These are phyloP conservation scores for Macaranga tanarius DNA, from an alignment of 441 rosid genomes.

Conservation along the genomic window DNA sequence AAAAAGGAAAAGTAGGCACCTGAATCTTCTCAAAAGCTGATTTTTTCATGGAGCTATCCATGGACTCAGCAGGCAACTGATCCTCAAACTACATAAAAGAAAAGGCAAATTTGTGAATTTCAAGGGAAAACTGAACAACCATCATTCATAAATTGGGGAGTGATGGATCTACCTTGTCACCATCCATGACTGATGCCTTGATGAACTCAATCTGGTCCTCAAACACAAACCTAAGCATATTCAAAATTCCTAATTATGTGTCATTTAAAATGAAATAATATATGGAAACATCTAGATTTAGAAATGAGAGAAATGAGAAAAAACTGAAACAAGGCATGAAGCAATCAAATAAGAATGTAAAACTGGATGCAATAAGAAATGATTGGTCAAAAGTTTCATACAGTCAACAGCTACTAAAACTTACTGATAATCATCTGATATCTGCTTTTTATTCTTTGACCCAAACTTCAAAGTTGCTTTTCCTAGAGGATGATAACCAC, in stretches of 20 bases:
- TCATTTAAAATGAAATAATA: neutral
- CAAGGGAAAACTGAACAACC: constrained; percentile 10
- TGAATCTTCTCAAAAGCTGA: constrained; percentile 80
- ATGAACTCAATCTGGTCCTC: constrained; percentile 89
- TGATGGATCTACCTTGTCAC: constrained; percentile 61
- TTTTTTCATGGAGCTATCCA: constrained; percentile 47
- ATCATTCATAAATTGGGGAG: constrained; percentile 13
- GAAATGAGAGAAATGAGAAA: neutral
- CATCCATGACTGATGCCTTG: constrained; percentile 76
- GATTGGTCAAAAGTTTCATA: neutral
- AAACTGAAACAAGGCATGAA: neutral
- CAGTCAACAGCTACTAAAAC: constrained; percentile 23
- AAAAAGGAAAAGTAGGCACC: constrained; percentile 35
- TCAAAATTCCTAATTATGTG: neutral
- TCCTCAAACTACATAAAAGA: constrained; percentile 52
- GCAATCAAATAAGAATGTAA: neutral
- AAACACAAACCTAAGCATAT: constrained; percentile 63
- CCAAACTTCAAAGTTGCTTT: constrained; percentile 83
- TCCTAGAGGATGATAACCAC: constrained; percentile 45
- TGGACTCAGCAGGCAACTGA: constrained; percentile 38
- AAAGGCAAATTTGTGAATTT: constrained; percentile 19
- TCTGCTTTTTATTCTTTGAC: constrained; percentile 70
- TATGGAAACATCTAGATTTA: neutral
- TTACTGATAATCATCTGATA: constrained; percentile 77
- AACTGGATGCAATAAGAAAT: neutral